Percentiles rank a stretch among this genome's conserved stretches.
These are phyloP conservation scores for Aristolochia fimbriata DNA, from an alignment of 164 flowering plant species.

Conservation along the genomic window DNA sequence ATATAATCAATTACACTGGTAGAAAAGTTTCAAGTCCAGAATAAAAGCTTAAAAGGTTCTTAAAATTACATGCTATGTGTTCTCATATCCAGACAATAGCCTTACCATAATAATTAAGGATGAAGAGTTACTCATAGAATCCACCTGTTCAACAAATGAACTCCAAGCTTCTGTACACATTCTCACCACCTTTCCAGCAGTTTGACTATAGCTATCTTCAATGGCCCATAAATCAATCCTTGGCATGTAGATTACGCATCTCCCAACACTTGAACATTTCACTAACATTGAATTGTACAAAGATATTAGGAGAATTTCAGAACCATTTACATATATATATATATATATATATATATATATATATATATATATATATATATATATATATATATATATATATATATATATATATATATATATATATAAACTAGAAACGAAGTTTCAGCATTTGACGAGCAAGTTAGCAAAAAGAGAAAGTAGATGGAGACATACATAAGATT, in stretches of 20 bases:
- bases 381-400: no score
- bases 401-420: no score
- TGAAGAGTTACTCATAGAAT: constrained; percentile 41
- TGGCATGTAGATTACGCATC: constrained; percentile 72
- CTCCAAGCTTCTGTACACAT: constrained; percentile 20
- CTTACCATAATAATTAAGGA: constrained; percentile 81
- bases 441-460: not conserved
- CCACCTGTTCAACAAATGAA: constrained; percentile 78
- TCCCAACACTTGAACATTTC: constrained; percentile 48
- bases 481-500: constrained; percentile 49
- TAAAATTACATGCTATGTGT: not conserved
- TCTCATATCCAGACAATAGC: not conserved
- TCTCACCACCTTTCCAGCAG: constrained; percentile 19
- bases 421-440: not conserved
- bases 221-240: constrained; percentile 92
- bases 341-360: no score
- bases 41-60: not conserved
- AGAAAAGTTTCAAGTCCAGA: not conserved
- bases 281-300: constrained; percentile 31
- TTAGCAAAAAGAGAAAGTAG: not conserved
- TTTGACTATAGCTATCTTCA: constrained; percentile 22
- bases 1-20: not conserved
- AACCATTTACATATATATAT: no score
- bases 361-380: no score
- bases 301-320: not conserved